These are phyloP conservation scores for Saksenaea vasiformis DNA, from an alignment of 371 early-diverging fungal species.

Conservation along the genomic window DNA sequence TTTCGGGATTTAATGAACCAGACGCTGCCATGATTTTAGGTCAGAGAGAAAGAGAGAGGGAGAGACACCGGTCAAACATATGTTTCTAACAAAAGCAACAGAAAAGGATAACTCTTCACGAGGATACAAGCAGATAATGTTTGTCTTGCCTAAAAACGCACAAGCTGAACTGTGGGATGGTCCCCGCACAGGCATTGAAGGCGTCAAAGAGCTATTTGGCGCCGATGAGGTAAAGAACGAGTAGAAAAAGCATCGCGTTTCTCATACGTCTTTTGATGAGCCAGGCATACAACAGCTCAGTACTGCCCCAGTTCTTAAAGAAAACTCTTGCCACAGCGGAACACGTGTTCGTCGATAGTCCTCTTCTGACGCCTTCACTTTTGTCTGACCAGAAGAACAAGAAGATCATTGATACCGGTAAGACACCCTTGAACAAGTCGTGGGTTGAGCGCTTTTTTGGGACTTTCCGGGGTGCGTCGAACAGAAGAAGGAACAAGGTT, in stretches of 20 bases:
- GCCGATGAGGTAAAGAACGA: constrained; percentile 73
- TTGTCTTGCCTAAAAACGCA: constrained; percentile 75
- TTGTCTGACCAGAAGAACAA: constrained; percentile 20
- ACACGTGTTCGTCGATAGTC: constrained; percentile 43
- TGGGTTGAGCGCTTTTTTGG: constrained; percentile 27
- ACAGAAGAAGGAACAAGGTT: neutral
- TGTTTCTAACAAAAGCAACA: constrained; percentile 12
- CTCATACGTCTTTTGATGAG: neutral
- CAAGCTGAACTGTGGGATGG: constrained; percentile 92
- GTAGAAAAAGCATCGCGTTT: neutral
- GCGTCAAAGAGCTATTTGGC: constrained; percentile 78
- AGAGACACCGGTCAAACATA: neutral
- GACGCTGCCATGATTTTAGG: constrained; percentile 80
- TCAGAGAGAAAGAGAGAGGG: constrained; percentile 30
- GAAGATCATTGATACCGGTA: constrained; percentile 40
- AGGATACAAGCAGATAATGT: constrained; percentile 87
- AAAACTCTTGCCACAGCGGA: constrained; percentile 25
- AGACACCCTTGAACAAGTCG: constrained; percentile 14
- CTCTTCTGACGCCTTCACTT: constrained; percentile 29
- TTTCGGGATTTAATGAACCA: constrained; percentile 91
- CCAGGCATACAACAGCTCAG: constrained; percentile 42
- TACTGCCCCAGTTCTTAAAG: constrained; percentile 26
- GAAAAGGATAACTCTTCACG: constrained; percentile 57
- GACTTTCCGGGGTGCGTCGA: constrained; percentile 4
- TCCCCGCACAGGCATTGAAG: constrained; percentile 82